phyloP scores from a whole-genome alignment of 2,329 filamentous ascomycete genomes.

The Sclerotinia sclerotiorum region DNA sequence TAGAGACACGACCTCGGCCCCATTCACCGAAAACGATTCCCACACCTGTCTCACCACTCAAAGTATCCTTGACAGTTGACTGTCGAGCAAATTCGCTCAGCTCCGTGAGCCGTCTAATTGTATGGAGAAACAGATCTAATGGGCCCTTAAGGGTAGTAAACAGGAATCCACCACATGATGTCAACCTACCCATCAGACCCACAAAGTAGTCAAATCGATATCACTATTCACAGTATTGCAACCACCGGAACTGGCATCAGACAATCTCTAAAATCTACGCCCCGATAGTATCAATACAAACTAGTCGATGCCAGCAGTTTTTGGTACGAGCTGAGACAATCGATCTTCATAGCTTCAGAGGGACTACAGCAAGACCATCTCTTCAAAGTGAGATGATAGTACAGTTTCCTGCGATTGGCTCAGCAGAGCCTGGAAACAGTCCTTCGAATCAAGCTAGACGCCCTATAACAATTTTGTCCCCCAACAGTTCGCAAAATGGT shows the following conservation, averaged over 20 bases:
- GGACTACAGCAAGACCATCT: neutral
- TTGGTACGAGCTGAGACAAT: constrained; percentile 20
- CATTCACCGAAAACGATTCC: neutral
- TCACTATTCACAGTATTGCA: constrained; percentile 18
- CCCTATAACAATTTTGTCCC: neutral
- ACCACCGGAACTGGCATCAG: constrained; percentile 8
- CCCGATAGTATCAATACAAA: constrained; percentile 14
- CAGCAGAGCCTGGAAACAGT: neutral
- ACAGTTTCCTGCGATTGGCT: no score
- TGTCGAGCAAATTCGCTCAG: constrained; percentile 5
- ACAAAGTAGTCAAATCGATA: constrained; percentile 9
- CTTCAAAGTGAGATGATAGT: neutral
- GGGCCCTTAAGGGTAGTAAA: constrained; percentile 6
- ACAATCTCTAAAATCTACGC: constrained; percentile 14
- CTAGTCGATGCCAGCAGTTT: neutral
- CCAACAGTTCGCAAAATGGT: neutral
- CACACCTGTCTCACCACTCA: neutral
- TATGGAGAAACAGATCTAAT: neutral
- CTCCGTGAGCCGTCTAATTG: neutral
- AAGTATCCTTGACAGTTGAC: neutral
- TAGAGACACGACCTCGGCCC: neutral
- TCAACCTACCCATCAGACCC: constrained; percentile 7
- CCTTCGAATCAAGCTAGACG: neutral
- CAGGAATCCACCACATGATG: constrained; percentile 13
- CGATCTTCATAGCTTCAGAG: constrained; percentile 12